Evolutionary conservation across 75 land plant genomes (phyloP).

Genomic region (Sequoiadendron giganteum): DNA sequence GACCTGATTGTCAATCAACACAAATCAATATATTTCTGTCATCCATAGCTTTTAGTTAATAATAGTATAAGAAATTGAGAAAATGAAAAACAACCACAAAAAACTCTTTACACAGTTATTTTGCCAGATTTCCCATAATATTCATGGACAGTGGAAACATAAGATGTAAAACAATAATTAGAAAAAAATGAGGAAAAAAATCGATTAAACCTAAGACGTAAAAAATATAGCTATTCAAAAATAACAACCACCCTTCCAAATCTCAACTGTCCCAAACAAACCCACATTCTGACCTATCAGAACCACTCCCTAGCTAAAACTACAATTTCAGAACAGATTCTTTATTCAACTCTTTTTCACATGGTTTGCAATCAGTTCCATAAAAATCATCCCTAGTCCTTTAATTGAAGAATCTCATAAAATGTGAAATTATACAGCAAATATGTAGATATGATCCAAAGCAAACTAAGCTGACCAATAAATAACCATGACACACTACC

Average conservation of each 20-base stretch:
- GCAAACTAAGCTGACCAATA: neutral
- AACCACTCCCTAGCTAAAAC: neutral
- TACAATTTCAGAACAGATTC: neutral
- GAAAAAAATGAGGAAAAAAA: too few species aligned
- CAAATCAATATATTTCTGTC: neutral
- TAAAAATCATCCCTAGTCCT: neutral
- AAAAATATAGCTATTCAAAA: neutral
- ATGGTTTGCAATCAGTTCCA: neutral
- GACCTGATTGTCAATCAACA: conserved; percentile 9
- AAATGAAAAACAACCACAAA: neutral
- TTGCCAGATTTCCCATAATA: neutral
- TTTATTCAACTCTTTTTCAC: neutral
- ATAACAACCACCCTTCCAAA: neutral
- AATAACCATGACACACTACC: neutral
- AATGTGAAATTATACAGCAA: neutral
- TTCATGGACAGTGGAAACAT: neutral
- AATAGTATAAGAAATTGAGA: neutral
- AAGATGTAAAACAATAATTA: too few species aligned
- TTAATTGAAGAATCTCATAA: neutral
- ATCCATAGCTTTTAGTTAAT: neutral
- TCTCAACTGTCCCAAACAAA: neutral
- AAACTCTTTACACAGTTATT: neutral
- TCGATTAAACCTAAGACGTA: neutral
- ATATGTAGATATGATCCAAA: neutral
- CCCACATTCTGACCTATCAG: neutral